phyloP scores from a whole-genome alignment of 495 filamentous ascomycete genomes.

The Entonaema liquescens region DNA sequence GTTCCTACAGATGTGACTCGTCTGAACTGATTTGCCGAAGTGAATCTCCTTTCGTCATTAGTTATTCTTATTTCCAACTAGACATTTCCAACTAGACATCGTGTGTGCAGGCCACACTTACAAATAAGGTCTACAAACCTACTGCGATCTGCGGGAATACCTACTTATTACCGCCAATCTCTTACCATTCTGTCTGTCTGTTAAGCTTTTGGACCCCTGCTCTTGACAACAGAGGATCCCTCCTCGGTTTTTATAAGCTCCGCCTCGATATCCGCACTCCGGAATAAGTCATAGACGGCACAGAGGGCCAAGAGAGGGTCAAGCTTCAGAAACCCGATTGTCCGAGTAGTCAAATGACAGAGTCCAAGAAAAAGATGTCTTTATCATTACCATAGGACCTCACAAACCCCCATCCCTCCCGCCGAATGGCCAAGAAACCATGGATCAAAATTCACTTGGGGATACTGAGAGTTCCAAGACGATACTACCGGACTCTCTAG shows the following conservation, averaged over 20 bases:
- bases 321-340: conserved; percentile 8
- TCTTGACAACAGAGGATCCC: not conserved
- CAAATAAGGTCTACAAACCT: conserved; percentile 19
- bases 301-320: conserved; percentile 5
- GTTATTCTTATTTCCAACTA: not conserved
- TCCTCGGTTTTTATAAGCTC: conserved; percentile 21
- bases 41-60: conserved; percentile 3
- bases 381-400: conserved; percentile 28
- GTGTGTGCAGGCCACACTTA: conserved; percentile 7
- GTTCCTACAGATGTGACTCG: not conserved
- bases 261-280: conserved; percentile 20
- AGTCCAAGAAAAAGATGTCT: conserved; percentile 26
- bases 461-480: conserved; percentile 25
- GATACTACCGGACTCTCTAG: not conserved
- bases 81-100: not conserved
- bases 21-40: not conserved
- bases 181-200: not conserved
- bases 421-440: conserved; percentile 25
- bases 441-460: conserved; percentile 21
- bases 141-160: conserved; percentile 4
- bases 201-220: conserved; percentile 26
- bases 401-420: not conserved
- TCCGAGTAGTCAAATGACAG: conserved; percentile 27
- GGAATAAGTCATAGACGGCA: conserved; percentile 21
- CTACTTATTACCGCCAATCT: too few species aligned